Base-by-base conservation (phyloP, 2,329 filamentous ascomycete genomes). In the Alternaria arbusti region DNA sequence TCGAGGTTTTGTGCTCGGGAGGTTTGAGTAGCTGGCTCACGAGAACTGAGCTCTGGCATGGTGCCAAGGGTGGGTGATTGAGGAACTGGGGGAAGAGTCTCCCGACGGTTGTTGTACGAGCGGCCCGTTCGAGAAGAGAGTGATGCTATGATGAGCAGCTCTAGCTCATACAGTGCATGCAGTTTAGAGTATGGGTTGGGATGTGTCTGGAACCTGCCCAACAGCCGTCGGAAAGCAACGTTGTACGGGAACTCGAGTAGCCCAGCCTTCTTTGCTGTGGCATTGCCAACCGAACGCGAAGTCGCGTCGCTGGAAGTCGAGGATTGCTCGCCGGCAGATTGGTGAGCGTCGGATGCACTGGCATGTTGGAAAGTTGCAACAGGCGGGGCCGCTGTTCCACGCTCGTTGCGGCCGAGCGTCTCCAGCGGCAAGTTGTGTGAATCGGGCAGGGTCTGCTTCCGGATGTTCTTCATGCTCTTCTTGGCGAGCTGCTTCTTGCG, bases 181-280 rank as follows among this genome's bases (percentile, higher is more conserved):
- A 99, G 86, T 80, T 99, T 99, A 22, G 88, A 86, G 70, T 91
- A 91, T 0, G 96, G 96, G 74, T 96, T 97, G 0, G 93, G 92
- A 69, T 96, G 92, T 5, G 94, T 92, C 45, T 92, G 93, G 70
- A 99, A 97, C 82, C 93, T 94, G 67, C 89, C 89, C 30, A 98
- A 84, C 1, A 98, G 84, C 12, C 90, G 89, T 68, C 89, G 86
- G 75, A 97, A 97, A 1, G 94, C 91, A 69, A 89, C 88, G 55
- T 88, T 88, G 75, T 95, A 97, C 0, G 92, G 92, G 71, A 97
- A 97, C 43, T 91, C 89, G 17, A 82, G 70, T 28, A 83, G 67
- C 10, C 81, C 81, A 17, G 80, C 77, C 65, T 81, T 82, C 74
- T 82, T 83, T 2, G 79, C 76, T 28, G 79, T 78, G 15, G 80